Evolutionary conservation across 2,329 filamentous ascomycete species (phyloP).

Genomic region (Parascedosporium putredinis): DNA sequence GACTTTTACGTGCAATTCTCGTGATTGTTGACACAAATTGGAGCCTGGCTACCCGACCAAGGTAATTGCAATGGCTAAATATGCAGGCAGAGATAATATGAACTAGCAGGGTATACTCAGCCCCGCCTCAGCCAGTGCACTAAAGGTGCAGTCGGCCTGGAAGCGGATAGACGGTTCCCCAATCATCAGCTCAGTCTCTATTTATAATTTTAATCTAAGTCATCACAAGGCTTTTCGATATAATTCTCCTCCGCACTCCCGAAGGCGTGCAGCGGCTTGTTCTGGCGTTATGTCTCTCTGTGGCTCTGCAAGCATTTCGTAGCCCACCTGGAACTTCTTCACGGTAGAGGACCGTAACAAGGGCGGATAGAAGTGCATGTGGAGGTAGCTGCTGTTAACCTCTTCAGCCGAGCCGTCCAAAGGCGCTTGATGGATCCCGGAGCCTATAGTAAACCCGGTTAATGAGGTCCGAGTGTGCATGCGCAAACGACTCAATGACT

Average conservation of each 20-base stretch:
- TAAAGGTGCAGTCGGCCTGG: too few relatives aligned
- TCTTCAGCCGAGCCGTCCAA: constrained; percentile 73
- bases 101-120: too few relatives aligned
- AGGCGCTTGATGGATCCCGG: constrained; percentile 92
- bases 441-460: constrained; percentile 40
- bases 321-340: constrained; percentile 91
- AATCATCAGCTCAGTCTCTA: background rate
- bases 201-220: constrained; percentile 19
- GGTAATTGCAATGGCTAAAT: too few relatives aligned
- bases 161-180: background rate
- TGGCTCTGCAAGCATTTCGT: constrained; percentile 95
- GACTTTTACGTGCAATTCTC: constrained; percentile 49
- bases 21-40: background rate
- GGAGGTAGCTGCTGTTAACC: constrained; percentile 78
- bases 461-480: too few relatives aligned
- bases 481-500: constrained; percentile 22
- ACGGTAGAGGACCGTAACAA: constrained; percentile 86
- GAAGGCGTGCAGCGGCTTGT: constrained; percentile 73
- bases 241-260: constrained; percentile 67
- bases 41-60: too few relatives aligned
- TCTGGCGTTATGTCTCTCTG: constrained; percentile 97
- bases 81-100: too few relatives aligned
- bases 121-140: too few relatives aligned
- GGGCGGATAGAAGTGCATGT: constrained; percentile 97
- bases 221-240: constrained; percentile 56